Conservation (phyloP, 2,329 filamentous ascomycete species). For the Calonectria multiphialidica region DNA sequence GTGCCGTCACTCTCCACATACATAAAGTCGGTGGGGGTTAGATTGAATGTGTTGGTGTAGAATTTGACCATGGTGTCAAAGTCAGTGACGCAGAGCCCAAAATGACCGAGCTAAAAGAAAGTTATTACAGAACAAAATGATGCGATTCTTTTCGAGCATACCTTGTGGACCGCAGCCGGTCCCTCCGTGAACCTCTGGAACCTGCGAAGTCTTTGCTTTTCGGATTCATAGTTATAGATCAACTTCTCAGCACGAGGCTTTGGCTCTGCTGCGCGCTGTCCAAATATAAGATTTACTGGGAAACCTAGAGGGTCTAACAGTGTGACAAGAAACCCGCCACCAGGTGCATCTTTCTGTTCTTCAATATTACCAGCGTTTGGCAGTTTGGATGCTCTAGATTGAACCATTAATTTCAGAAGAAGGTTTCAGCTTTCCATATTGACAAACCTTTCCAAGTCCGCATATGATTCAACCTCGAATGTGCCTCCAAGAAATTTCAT, state of each 20-base stretch:
- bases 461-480: constrained; percentile 12
- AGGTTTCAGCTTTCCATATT: background rate
- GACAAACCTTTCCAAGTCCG: constrained; percentile 5
- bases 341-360: background rate
- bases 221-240: background rate
- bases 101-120: constrained; percentile 14
- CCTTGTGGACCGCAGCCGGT: constrained; percentile 13
- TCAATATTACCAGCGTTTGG: background rate
- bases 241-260: background rate
- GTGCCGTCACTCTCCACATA: background rate
- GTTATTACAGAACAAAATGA: background rate
- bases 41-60: constrained; percentile 16
- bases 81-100: constrained; percentile 9
- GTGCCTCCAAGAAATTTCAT: constrained; percentile 15
- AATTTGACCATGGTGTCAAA: constrained; percentile 16
- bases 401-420: too few relatives aligned
- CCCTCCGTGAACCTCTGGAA: constrained; percentile 9
- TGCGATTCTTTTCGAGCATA: background rate
- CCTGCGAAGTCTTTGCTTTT: constrained; percentile 6
- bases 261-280: background rate
- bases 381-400: too few relatives aligned
- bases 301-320: constrained; percentile 3
- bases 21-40: constrained; percentile 22
- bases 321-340: constrained; percentile 4
- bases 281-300: background rate